Base-by-base conservation (phyloP, 1,139 yeast genomes). In the Protomyces pachydermus region DNA sequence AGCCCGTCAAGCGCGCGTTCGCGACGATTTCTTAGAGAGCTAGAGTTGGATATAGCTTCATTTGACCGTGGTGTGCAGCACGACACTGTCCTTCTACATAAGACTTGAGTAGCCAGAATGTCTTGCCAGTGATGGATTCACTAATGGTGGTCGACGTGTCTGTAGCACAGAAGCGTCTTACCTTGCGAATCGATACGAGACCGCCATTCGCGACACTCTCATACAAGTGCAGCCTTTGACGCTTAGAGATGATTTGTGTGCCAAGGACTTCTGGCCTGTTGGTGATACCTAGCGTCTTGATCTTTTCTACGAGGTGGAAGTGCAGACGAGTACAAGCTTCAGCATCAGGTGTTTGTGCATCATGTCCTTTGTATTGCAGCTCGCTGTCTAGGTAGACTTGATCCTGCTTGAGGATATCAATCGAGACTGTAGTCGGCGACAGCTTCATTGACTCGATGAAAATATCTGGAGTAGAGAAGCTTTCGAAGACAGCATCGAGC, bases 1-100 rank as follows among this genome's bases (percentile, higher is more conserved):
- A 80, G 67, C 83, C 81, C 46, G 81, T 83, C 70, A 91, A 91
- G 82, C 82, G 98, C 74, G 84, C 83, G 0, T 91, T 75, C 67
- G 67, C 73, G 6, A 71, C 73, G 16, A 68, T 72, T 38, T 56
- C 52, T 16, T 42, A 42, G 48, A 18, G 48, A 42, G 20, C 18
- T 20, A 56, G 52, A 20, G 46, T 46, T 10, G 18, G 45, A n/a
- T 58, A 58, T 23, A 34, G 51, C 6, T 55, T 37, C 52, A 58
- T 55, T 18, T 58, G 62, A 16, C 18, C n/a, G 12, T 20, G 28
- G 34, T 58, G 62, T 10, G 62, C 62, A n/a, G 20, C 25, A 18
- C 62, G 56, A 38, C 62, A 58, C 46, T 58, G 56, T 14, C 56
- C 32, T n/a, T 50, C 56, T 9, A 58, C 62, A 18, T 28, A 58